Conservation (phyloP, 73 alveolate species). For the Paramecium pentaurelia region DNA sequence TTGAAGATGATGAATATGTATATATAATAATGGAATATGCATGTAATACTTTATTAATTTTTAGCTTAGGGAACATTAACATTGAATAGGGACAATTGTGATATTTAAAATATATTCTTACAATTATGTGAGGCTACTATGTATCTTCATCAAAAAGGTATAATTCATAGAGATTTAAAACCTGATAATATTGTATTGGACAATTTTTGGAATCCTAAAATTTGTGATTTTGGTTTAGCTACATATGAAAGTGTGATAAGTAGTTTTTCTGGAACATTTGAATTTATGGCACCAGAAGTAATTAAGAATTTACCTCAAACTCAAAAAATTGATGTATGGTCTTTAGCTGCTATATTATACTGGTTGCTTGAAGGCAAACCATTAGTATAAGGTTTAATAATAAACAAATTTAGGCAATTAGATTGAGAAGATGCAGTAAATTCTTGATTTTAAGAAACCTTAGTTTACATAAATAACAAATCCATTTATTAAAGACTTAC, state of each 20-base stretch:
- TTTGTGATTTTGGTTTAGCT: conserved; percentile 65
- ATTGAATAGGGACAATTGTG: not conserved
- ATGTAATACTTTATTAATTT: not conserved
- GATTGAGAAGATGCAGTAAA: not conserved
- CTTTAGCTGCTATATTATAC: conserved; percentile 60
- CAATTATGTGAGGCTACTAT: conserved; percentile 27
- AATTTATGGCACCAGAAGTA: conserved; percentile 65
- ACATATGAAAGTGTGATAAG: not conserved
- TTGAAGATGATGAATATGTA: not conserved
- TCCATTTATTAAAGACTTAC: not conserved
- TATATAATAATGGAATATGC: conserved; percentile 18
- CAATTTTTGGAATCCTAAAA: conserved; percentile 21
- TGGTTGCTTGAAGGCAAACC: conserved; percentile 10
- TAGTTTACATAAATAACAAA: not conserved
- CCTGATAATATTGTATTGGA: conserved; percentile 71
- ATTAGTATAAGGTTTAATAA: not conserved
- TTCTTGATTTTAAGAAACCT: not conserved
- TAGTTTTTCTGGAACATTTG: conserved; percentile 62
- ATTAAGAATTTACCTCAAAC: conserved; percentile 45
- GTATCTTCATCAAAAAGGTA: conserved; percentile 52
- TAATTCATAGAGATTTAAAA: conserved; percentile 68
- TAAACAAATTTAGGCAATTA: not conserved
- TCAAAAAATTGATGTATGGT: conserved; percentile 64
- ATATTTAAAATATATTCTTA: not conserved
- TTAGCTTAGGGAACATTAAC: not conserved